Base-by-base conservation (phyloP, 305 asterid genomes). In the Ilex paraguariensis region DNA sequence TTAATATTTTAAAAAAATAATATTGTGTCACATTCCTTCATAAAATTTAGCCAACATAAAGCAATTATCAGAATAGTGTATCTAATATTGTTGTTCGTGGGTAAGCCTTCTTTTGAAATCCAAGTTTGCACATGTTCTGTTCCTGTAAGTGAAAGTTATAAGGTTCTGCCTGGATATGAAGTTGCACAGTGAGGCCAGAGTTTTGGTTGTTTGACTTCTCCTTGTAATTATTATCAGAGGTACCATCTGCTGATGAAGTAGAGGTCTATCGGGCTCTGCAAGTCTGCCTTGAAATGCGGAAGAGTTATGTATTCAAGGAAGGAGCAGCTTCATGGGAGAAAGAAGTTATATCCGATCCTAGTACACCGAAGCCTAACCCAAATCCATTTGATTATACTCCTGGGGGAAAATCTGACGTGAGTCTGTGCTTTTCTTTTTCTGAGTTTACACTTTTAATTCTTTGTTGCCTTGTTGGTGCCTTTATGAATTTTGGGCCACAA, bases 351-450 rank as follows among this genome's bases (percentile, higher is more conserved):
- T 79, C 90, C 75, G 97, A 90, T 76, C 99, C 97, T 54, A 73
- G 94, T 80, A 87, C 97, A 31, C 99, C 97, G 51, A 93, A 81
- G 87, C 96, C 95, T 49, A 82, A 83, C 57, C 82, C 81, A 68
- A 81, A 86, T 70, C 97, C 97, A 59, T 93, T 87, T 77, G 83
- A 84, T 76, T 73, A 77, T 69, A 78, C 79, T 60, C 73, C 84
- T 31, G 95, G 76, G 74, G 87, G 85, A 51, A 91, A 91, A 76
- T 84, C 96, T 57, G 85, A 82, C 70, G 96, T 88, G 77, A 75
- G 87, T 72, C 51, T 66, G 46, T 64, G 30, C 58, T 54, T 36
- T n/a, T 67, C 10, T 31, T 58, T 53, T 40, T 14, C 39, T 65
- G 33, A 45, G 15, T 60, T 54, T 40, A 31, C 40, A 63, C 68